phyloP scores from a whole-genome alignment of 768 basidiomycete species.

The Hygrophoropsis aurantiaca region DNA sequence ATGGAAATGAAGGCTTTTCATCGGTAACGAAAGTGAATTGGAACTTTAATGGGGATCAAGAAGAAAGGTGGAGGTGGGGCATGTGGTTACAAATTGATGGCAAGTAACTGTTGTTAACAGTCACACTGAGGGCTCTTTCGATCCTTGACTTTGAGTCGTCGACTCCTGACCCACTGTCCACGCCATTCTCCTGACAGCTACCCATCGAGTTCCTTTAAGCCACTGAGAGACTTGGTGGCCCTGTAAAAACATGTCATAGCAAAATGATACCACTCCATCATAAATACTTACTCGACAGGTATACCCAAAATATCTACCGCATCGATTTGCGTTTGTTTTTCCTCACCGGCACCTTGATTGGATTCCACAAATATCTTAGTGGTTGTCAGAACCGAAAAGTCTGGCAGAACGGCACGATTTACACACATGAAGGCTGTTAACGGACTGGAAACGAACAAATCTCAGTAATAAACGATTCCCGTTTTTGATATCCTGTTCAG shows the following conservation, averaged over 20 bases:
- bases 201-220: constrained; percentile 33
- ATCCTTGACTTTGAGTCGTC: too few species aligned
- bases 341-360: constrained; percentile 63
- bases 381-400: not conserved
- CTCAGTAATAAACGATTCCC: constrained; percentile 53
- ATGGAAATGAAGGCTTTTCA: constrained; percentile 66
- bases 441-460: constrained; percentile 68
- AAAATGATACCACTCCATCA: not conserved
- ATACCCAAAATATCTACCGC: constrained; percentile 63
- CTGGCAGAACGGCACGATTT: not conserved
- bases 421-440: constrained; percentile 62
- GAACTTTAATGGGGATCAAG: constrained; percentile 73
- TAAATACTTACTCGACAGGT: constrained; percentile 50
- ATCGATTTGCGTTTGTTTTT: constrained; percentile 68
- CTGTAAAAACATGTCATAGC: constrained; percentile 15
- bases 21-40: constrained; percentile 80
- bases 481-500: constrained; percentile 44
- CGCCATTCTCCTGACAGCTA: constrained; percentile 11
- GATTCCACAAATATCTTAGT: constrained; percentile 67
- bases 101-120: too few species aligned
- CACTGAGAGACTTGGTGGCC: constrained; percentile 38
- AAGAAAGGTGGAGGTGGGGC: constrained; percentile 70
- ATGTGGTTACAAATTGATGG: constrained; percentile 86
- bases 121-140: too few species aligned
- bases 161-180: too few species aligned